Base-by-base conservation (phyloP, 1,284 basidiomycete genomes). In the Lentinula novae-zelandiae region DNA sequence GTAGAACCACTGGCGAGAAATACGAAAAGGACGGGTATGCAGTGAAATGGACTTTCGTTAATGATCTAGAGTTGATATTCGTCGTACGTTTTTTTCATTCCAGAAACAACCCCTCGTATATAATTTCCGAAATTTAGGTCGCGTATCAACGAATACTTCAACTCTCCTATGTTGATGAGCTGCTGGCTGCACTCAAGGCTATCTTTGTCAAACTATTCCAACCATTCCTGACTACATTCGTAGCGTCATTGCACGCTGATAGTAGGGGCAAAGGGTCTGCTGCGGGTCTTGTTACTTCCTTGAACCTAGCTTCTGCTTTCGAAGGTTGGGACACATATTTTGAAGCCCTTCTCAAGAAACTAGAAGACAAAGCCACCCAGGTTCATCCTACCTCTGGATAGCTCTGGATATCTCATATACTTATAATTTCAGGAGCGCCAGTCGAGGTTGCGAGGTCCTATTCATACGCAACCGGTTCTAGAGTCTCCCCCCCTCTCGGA, bases 91-190 rank as follows among this genome's bases (percentile, higher is more conserved):
- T 53, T 27, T 39, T 39, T 40, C 31, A n/a, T 31, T 53, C 27
- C 53, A 34, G n/a, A 51, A 6, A 15, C 44, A n/a, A 5, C 27
- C 62, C 15, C 56, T 57, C 49, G 60, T 60, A 62, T 57, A 39
- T 48, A 34, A 57, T 50, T 27, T 42, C 31, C 22, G 38, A 38
- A 17, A 46, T 42, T n/a, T 67, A 96, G 93, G 93, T 96, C 58
- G 94, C 96, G 55, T 98, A 98, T 76, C 96, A 98, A 70, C 92
- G 96, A 51, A 95, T 99, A 63, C 82, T 99, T 13, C 96, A 97
- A 66, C 82, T 99, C 27, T 89, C 93, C 8, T 99, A 99, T 72
- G 90, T 98, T 60, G 93, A 96, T 0, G 89, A 95, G 52, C 86
- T 99, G 5, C 82, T 97, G 15, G 77, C 79, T 27, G 85, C 91